A percentile compares a stretch with the other conserved stretches of the same genome.
Evolutionary conservation across 176 grass and related monocot genomes (phyloP).

Genomic region (Raddia guianensis): DNA sequence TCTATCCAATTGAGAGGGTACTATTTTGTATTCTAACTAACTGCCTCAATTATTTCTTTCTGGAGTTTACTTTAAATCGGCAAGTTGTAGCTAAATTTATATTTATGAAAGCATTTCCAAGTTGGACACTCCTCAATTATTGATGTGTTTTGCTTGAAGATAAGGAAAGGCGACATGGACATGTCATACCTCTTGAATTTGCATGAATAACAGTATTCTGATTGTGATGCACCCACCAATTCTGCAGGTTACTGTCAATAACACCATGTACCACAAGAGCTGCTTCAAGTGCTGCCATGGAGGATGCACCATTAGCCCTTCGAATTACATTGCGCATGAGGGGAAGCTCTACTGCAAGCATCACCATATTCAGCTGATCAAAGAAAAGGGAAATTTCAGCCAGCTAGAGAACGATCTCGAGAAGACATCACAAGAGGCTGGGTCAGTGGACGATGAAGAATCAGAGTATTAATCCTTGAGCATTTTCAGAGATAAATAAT

Average conservation of each 20-base stretch:
- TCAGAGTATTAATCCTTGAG: slow-evolving; percentile 44
- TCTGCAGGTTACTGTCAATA: slow-evolving; percentile 84
- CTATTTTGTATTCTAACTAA: slow-evolving; percentile 31
- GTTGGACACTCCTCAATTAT: slow-evolving; percentile 23
- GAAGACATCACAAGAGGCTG: slow-evolving; percentile 46
- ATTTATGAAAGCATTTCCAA: slow-evolving; percentile 5
- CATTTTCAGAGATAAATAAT: slow-evolving; percentile 45
- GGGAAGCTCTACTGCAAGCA: slow-evolving; percentile 99
- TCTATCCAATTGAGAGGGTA: slow-evolving; percentile 97
- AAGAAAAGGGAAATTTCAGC: slow-evolving; percentile 96
- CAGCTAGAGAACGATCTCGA: slow-evolving; percentile 78
- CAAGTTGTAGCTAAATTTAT: slow-evolving; percentile 14
- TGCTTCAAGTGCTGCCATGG: slow-evolving; percentile 99
- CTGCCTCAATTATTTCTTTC: slow-evolving; percentile 28
- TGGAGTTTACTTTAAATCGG: slow-evolving; percentile 18
- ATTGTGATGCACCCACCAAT: background rate
- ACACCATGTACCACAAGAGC: slow-evolving; percentile 87
- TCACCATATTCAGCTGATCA: slow-evolving; percentile 88
- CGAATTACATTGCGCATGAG: slow-evolving; percentile 95
- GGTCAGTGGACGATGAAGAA: slow-evolving; percentile 61
- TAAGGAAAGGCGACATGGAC: background rate
- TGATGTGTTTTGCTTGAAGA: slow-evolving; percentile 24
- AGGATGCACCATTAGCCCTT: slow-evolving; percentile 97
- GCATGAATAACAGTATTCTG: slow-evolving; percentile 6
- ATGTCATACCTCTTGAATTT: slow-evolving; percentile 30